phyloP scores from a whole-genome alignment of 805 yeast species.

The Clavispora fructus region DNA sequence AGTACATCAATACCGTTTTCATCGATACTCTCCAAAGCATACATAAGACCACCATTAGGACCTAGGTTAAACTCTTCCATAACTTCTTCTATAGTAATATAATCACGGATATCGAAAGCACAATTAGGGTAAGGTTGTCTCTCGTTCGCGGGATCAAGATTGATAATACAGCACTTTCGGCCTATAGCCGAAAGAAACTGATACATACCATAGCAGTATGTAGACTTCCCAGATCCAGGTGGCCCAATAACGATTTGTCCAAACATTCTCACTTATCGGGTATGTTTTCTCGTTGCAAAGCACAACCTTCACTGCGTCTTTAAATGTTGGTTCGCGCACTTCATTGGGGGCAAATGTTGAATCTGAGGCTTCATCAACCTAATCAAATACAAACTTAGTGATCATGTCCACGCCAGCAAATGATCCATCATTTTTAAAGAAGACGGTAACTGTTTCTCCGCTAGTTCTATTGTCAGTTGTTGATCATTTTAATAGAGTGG shows the following conservation, averaged over 20 bases:
- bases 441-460: constrained; percentile 89
- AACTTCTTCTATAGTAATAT: constrained; percentile 67
- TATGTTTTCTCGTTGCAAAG: neutral
- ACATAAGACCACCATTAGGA: constrained; percentile 88
- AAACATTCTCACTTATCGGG: constrained; percentile 35
- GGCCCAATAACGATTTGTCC: constrained; percentile 97
- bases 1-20: constrained; percentile 43
- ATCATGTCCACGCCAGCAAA: constrained; percentile 23
- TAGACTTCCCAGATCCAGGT: constrained; percentile 96
- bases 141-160: constrained; percentile 92
- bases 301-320: neutral
- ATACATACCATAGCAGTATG: constrained; percentile 87
- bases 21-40: constrained; percentile 70
- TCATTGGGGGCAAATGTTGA: neutral
- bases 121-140: constrained; percentile 57
- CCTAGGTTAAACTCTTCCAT: constrained; percentile 72
- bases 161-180: constrained; percentile 75
- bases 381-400: neutral
- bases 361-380: neutral
- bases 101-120: constrained; percentile 74
- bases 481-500: constrained; percentile 89
- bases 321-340: neutral
- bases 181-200: constrained; percentile 95
- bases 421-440: constrained; percentile 37
- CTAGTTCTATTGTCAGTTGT: constrained; percentile 88